These are phyloP conservation scores for Haplosporangium sp. DNA, from an alignment of 371 early-diverging fungal species.

Conservation along the genomic window DNA sequence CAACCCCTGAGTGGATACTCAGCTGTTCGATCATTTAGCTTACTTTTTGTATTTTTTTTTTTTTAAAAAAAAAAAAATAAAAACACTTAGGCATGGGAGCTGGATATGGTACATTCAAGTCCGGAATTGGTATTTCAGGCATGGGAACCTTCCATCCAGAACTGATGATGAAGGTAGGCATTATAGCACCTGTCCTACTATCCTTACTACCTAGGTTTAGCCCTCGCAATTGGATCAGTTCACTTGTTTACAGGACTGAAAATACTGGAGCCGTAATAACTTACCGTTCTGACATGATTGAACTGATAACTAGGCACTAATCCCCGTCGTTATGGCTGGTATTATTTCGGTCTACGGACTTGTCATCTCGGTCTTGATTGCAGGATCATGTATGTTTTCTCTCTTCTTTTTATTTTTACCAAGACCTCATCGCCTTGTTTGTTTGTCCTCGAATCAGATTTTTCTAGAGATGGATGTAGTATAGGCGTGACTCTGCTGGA, in stretches of 20 bases:
- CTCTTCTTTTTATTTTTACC: too few relatives aligned
- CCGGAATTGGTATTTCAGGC: conserved; percentile 95
- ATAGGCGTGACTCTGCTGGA: too few relatives aligned
- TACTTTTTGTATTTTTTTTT: not conserved
- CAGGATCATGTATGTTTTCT: conserved; percentile 79
- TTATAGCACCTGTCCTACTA: not conserved
- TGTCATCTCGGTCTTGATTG: conserved; percentile 93
- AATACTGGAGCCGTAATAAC: too few relatives aligned
- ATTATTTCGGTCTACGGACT: conserved; percentile 98
- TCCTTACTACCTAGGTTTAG: not conserved
- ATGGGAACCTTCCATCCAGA: conserved; percentile 97
- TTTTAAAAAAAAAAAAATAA: not conserved
- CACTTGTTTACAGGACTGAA: not conserved
- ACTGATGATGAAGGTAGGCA: conserved; percentile 85
- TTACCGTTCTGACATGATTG: too few relatives aligned
- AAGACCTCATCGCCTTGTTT: not conserved
- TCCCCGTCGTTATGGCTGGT: conserved; percentile 99
- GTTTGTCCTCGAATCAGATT: too few relatives aligned
- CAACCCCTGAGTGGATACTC: conserved; percentile 24
- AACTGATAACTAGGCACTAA: conserved; percentile 63
- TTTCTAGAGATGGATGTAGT: too few relatives aligned
- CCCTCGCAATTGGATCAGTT: not conserved
- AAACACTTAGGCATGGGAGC: conserved; percentile 82
- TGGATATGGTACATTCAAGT: conserved; percentile 98
- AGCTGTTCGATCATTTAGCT: conserved; percentile 9